A percentile compares a stretch with the other conserved stretches of the same genome.
Evolutionary conservation across 805 yeast species (phyloP).

Genomic region (Zygoascus bituminiphila): DNA sequence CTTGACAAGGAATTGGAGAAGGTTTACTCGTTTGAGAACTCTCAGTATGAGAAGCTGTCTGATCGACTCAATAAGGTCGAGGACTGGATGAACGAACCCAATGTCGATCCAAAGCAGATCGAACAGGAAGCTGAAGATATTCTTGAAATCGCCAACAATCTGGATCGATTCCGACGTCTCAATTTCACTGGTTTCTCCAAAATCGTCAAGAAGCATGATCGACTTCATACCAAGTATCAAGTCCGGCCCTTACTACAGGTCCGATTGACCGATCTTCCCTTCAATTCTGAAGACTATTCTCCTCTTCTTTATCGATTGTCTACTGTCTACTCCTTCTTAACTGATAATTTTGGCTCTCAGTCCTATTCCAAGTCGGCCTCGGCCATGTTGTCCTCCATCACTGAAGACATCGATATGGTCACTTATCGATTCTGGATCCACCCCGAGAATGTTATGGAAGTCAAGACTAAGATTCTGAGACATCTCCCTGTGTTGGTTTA

Average conservation of each 20-base stretch:
- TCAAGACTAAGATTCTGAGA: conserved; percentile 87
- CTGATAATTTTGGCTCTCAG: conserved; percentile 53
- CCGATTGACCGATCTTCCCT: conserved; percentile 77
- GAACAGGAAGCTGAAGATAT: conserved; percentile 65
- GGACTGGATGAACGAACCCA: conserved; percentile 37
- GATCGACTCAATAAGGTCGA: conserved; percentile 60
- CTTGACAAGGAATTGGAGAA: conserved; percentile 85
- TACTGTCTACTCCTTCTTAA: conserved; percentile 66
- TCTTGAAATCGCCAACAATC: conserved; percentile 67
- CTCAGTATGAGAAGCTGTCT: conserved; percentile 61
- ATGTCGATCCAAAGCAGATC: conserved; percentile 50
- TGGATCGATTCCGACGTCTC: conserved; percentile 83
- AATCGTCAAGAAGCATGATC: conserved; percentile 92
- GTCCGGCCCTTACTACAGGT: conserved; percentile 86
- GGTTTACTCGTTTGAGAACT: conserved; percentile 76
- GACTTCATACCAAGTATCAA: conserved; percentile 79
- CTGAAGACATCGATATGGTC: conserved; percentile 32
- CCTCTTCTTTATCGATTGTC: conserved; percentile 78
- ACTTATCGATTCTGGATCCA: conserved; percentile 93
- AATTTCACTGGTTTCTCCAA: conserved; percentile 93
- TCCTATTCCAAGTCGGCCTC: conserved; percentile 32
- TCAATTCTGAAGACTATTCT: conserved; percentile 90
- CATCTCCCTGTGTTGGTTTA: conserved; percentile 89
- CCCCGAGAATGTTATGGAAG: conserved; percentile 95
- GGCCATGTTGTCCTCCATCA: conserved; percentile 25